These are phyloP conservation scores for Prunus davidiana DNA, from an alignment of 306 rosid species.

Conservation along the genomic window DNA sequence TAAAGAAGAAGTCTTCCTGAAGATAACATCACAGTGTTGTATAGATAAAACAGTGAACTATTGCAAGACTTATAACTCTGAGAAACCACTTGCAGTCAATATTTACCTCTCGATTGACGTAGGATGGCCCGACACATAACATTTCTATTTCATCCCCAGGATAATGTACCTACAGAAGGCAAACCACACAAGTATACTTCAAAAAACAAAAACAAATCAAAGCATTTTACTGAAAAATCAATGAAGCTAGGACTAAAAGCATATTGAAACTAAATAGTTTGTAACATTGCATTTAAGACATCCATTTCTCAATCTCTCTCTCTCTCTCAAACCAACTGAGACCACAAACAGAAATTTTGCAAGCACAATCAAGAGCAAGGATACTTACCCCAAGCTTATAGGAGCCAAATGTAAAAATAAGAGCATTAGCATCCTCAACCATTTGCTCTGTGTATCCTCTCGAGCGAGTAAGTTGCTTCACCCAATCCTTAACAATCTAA, in stretches of 20 bases:
- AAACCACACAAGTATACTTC: not conserved
- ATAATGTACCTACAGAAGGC: constrained; percentile 59
- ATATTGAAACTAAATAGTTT: not conserved
- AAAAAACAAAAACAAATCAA: not conserved
- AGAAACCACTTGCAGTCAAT: not conserved
- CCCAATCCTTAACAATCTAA: constrained; percentile 87
- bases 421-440: constrained; percentile 87
- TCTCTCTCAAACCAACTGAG: not conserved
- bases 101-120: constrained; percentile 71
- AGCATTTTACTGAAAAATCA: not conserved
- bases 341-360: not conserved
- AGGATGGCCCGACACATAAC: constrained; percentile 78
- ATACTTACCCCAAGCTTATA: constrained; percentile 74
- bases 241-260: not conserved
- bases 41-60: not conserved
- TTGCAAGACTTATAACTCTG: not conserved
- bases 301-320: too few species aligned
- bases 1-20: constrained; percentile 79
- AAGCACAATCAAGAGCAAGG: constrained; percentile 3
- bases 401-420: constrained; percentile 85
- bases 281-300: not conserved
- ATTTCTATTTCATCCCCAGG: constrained; percentile 88
- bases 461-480: constrained; percentile 71
- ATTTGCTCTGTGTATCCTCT: constrained; percentile 91
- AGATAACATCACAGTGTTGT: constrained; percentile 17